phyloP scores from a whole-genome alignment of 176 grass and related monocot genomes.

The Lolium rigidum region DNA sequence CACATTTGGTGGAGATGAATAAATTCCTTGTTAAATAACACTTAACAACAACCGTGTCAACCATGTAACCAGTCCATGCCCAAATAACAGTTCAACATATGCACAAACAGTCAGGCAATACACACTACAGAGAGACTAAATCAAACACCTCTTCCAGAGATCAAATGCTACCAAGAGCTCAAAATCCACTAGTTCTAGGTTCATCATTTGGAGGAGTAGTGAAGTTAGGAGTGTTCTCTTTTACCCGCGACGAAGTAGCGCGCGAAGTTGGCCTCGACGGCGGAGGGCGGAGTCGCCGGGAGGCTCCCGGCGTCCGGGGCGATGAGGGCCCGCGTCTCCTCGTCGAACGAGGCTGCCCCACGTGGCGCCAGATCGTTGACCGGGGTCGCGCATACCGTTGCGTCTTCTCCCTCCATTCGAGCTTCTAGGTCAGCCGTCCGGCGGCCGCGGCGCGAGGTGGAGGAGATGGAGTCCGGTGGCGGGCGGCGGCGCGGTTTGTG shows the following conservation, averaged over 20 bases:
- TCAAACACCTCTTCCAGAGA: not conserved
- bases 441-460: not conserved
- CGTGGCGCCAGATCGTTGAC: not conserved
- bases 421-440: not conserved
- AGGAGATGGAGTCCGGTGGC: conserved; percentile 22
- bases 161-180: not conserved
- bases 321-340: conserved; percentile 59
- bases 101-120: not conserved
- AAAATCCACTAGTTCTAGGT: not conserved
- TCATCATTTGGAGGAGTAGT: too few species aligned
- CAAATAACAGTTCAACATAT: conserved; percentile 3
- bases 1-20: not conserved
- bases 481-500: conserved; percentile 13
- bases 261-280: conserved; percentile 78
- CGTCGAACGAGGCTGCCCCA: conserved; percentile 25
- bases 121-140: not conserved
- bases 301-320: conserved; percentile 63
- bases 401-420: not conserved
- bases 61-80: not conserved
- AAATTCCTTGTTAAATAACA: not conserved
- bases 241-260: conserved; percentile 69
- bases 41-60: not conserved
- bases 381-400: not conserved
- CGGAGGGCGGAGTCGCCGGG: conserved; percentile 59
- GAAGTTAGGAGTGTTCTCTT: not conserved